These are phyloP conservation scores for Pelagophyceae sp. DNA, from an alignment of 352 stramenopile species.

Conservation along the genomic window DNA sequence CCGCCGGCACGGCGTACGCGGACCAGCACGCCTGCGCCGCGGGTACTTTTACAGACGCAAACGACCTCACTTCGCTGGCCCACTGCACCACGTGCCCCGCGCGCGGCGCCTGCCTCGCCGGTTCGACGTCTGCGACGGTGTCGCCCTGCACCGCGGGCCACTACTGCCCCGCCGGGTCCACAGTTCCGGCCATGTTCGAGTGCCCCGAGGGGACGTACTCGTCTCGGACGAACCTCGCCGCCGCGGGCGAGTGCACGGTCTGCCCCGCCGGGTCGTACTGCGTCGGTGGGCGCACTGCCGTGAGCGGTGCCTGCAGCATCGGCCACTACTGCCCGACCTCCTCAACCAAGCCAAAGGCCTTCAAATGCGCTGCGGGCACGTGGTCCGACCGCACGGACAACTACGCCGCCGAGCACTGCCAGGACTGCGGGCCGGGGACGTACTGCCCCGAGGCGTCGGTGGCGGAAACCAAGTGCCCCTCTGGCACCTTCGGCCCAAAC, in stretches of 20 bases:
- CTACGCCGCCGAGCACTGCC: conserved; percentile 24
- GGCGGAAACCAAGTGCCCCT: conserved; percentile 46
- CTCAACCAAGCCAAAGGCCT: conserved; percentile 14
- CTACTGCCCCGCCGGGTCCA: conserved; percentile 53
- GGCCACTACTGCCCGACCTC: conserved; percentile 57
- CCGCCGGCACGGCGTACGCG: conserved; percentile 48
- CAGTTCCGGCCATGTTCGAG: conserved; percentile 43
- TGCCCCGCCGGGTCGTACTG: conserved; percentile 69
- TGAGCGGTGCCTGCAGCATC: conserved; percentile 59
- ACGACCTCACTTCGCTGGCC: conserved; percentile 49
- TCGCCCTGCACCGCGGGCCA: conserved; percentile 54
- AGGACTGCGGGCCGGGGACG: conserved; percentile 54
- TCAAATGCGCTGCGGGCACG: conserved; percentile 40
- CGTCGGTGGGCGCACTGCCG: conserved; percentile 49
- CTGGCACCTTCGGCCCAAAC: conserved; percentile 46
- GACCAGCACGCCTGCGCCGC: conserved; percentile 70
- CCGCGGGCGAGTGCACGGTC: conserved; percentile 53
- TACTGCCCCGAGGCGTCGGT: conserved; percentile 57
- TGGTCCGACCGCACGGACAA: conserved; percentile 30
- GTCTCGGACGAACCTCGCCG: conserved; percentile 53
- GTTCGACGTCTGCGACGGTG: conserved; percentile 40
- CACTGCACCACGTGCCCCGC: conserved; percentile 68
- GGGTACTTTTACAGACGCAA: conserved; percentile 61
- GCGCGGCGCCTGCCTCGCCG: conserved; percentile 32
- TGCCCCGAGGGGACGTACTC: conserved; percentile 45